These are phyloP conservation scores for Cordyceps militaris DNA, from an alignment of 2,329 filamentous ascomycete genomes.

Conservation along the genomic window DNA sequence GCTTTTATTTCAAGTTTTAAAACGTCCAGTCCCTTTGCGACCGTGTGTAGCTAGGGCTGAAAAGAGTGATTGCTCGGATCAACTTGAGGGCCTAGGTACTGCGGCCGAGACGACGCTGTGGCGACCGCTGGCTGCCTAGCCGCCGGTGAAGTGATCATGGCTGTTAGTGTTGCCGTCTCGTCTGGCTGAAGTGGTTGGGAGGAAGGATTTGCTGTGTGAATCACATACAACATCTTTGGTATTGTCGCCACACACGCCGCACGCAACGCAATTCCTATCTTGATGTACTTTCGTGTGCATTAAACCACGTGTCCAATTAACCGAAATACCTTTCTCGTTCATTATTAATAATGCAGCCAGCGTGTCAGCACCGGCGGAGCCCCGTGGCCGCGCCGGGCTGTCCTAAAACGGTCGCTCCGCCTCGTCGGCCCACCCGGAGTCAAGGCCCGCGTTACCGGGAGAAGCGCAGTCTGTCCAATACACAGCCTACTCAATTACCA, in stretches of 20 bases:
- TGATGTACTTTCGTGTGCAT: neutral
- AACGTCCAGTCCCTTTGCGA: too few species aligned
- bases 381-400: neutral
- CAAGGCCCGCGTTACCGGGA: neutral
- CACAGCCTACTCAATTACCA: neutral
- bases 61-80: too few species aligned
- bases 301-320: neutral
- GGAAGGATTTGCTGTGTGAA: too few species aligned
- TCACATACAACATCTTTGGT: too few species aligned
- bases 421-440: neutral
- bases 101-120: too few species aligned
- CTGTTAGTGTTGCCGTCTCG: neutral
- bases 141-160: neutral
- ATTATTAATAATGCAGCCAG: neutral
- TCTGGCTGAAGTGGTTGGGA: neutral
- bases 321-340: neutral
- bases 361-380: neutral
- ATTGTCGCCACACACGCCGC: too few species aligned
- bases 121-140: too few species aligned
- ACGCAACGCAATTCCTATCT: too few species aligned
- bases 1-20: too few species aligned
- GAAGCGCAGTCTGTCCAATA: neutral
- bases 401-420: slow-evolving; percentile 6
- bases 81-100: too few species aligned
- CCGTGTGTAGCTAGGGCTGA: too few species aligned